These are phyloP conservation scores for Aquilaria malaccensis DNA, from an alignment of 345 rosid species.

Conservation along the genomic window DNA sequence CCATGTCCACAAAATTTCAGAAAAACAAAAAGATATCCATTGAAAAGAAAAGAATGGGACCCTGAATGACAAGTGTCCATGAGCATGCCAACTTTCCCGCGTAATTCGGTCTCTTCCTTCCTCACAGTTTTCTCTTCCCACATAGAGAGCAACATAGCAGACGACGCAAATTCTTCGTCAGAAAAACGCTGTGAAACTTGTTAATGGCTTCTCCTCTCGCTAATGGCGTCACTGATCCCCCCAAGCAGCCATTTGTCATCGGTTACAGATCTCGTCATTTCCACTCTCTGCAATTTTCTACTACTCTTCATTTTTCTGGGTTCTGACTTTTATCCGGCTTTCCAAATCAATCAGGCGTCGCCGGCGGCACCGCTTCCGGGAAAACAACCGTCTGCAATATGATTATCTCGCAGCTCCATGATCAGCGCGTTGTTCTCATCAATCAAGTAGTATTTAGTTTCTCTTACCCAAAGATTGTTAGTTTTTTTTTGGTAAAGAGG, in stretches of 20 bases:
- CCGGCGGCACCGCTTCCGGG: conserved; percentile 94
- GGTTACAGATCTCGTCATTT: conserved; percentile 22
- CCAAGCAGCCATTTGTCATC: conserved; percentile 71
- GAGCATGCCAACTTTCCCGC: conserved; percentile 15
- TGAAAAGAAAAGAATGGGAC: no score
- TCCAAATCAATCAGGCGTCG: conserved; percentile 44
- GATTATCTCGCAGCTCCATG: conserved; percentile 88
- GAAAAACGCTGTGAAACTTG: background rate
- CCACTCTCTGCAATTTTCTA: background rate
- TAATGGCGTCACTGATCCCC: conserved; percentile 29
- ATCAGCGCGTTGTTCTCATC: conserved; percentile 73
- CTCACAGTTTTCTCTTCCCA: background rate
- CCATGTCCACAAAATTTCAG: no score
- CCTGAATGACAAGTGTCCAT: background rate
- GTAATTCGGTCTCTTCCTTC: conserved; percentile 10
- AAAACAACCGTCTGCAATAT: conserved; percentile 88
- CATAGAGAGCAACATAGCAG: background rate
- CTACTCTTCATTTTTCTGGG: background rate
- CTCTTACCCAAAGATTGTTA: background rate
- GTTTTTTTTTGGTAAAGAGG: background rate
- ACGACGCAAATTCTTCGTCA: background rate
- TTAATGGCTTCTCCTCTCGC: conserved; percentile 29
- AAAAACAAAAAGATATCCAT: no score
- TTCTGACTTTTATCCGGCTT: background rate
- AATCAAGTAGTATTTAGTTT: conserved; percentile 46